Evolutionary conservation across 163 green algal species (phyloP).

Genomic region (Prototheca wickerhamii): DNA sequence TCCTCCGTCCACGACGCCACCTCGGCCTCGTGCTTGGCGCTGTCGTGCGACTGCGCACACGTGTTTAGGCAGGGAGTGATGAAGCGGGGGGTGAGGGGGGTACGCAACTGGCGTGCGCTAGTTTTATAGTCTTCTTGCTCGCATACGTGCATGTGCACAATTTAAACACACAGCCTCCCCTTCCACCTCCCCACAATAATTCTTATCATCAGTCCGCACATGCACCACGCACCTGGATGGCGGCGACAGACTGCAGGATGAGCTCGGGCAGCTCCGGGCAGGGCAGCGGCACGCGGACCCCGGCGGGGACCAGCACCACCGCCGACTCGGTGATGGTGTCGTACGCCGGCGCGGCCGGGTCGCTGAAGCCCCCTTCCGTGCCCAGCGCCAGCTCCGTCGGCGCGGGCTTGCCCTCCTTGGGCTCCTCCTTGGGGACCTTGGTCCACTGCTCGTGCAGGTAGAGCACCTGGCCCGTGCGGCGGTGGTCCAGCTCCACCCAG

Average conservation of each 20-base stretch:
- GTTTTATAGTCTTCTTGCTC: too few species aligned
- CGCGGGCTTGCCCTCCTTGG: conserved; percentile 12
- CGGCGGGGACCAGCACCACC: conserved; percentile 54
- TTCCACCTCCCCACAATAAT: too few species aligned
- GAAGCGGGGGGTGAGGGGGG: not conserved
- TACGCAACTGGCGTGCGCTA: too few species aligned
- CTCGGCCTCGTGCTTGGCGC: conserved; percentile 45
- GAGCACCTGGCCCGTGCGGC: conserved; percentile 55
- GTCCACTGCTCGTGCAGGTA: conserved; percentile 60
- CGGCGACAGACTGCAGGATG: conserved; percentile 52
- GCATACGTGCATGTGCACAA: too few species aligned
- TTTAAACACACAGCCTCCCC: not conserved
- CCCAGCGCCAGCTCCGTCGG: conserved; percentile 69
- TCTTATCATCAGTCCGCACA: too few species aligned
- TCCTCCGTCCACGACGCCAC: conserved; percentile 78
- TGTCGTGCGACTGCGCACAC: conserved; percentile 60
- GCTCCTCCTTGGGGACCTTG: conserved; percentile 18
- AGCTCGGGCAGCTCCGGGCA: conserved; percentile 75
- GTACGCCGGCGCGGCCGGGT: conserved; percentile 35
- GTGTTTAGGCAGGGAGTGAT: too few species aligned
- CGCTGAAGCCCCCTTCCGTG: conserved; percentile 63
- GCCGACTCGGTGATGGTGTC: conserved; percentile 45
- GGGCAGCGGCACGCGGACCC: conserved; percentile 50
- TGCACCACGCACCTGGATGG: conserved; percentile 42
- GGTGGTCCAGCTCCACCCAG: conserved; percentile 67